These are phyloP conservation scores for Phoma herbarum DNA, from an alignment of 2,329 filamentous ascomycete species.

Conservation along the genomic window DNA sequence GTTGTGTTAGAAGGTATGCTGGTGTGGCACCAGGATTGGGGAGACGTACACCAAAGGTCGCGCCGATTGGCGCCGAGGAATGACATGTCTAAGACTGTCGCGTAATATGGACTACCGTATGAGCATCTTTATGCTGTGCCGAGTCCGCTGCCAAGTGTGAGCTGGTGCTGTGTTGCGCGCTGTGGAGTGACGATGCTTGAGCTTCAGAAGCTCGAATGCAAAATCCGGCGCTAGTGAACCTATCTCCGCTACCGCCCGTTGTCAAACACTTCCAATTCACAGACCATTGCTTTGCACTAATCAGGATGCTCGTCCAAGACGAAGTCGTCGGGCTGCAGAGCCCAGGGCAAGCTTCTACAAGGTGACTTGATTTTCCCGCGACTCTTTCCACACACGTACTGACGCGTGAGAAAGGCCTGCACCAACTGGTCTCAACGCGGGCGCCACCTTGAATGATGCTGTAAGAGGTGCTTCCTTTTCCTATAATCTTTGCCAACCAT, in stretches of 20 bases:
- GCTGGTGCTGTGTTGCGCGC: not conserved
- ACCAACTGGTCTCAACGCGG: constrained; percentile 40
- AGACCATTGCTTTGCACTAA: not conserved
- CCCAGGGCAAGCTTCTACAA: constrained; percentile 26
- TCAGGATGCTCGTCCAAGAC: constrained; percentile 29
- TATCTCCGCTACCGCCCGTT: constrained; percentile 25
- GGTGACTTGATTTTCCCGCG: constrained; percentile 18
- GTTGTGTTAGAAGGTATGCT: constrained; percentile 4
- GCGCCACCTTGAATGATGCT: constrained; percentile 41
- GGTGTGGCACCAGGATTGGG: not conserved
- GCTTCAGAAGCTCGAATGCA: constrained; percentile 3
- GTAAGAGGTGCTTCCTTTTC: constrained; percentile 48
- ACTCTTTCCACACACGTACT: not conserved
- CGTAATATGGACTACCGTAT: constrained; percentile 5
- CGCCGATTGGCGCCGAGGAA: constrained; percentile 13
- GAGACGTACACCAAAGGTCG: constrained; percentile 18
- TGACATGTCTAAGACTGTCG: constrained; percentile 11
- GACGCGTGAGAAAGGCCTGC: constrained; percentile 33
- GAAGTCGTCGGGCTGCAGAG: constrained; percentile 31
- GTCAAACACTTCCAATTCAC: not conserved
- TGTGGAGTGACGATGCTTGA: constrained; percentile 6
- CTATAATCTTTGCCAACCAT: not conserved
- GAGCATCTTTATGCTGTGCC: constrained; percentile 1
- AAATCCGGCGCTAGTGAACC: constrained; percentile 31
- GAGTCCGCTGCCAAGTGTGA: not conserved